Evolutionary conservation across 1,284 basidiomycete genomes (phyloP), one percentile per base, ranked within the genome.

Genomic region (Spongispora temasekensis): DNA sequence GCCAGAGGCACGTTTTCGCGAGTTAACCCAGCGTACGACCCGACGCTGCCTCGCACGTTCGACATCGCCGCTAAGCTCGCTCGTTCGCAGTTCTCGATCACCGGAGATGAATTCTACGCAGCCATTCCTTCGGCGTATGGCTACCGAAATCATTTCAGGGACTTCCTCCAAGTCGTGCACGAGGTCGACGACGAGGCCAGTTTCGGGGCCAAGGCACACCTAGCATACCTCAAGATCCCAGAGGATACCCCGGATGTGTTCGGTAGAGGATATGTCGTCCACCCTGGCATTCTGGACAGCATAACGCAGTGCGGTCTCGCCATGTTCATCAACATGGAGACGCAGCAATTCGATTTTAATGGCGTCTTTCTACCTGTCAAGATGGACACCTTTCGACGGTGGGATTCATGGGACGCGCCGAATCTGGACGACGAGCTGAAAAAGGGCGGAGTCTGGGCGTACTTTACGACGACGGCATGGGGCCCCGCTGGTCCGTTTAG

Each of bases 271-370:
- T 72, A 74, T 12, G 59, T 42, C 35, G 67, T 74, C 46, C 72
- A 74, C 53, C 71, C 71, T 2, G 71, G 71, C 57, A 59, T 72
- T 51, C 56, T 74, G 13, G 71, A 72, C 55, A 72, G 70, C n/a
- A 72, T 72, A 55, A 74, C 72, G 9, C 72, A 71, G 44, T 68
- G 70, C 27, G 71, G 72, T 60, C 69, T 74, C 7, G 67, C 65
- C 5, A 71, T 72, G 72, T 70, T 70, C 60, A 70, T 72, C 57
- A 70, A 68, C 25, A 72, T 72, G 69, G 61, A 67, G 37, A 72
- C 67, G 27, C 73, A 71, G 40, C 67, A 62, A 10, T 73, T 73
- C 40, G 70, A 74, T 51, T 71, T 73, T 56, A 70, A 67, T 6
- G 72, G 70, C 17, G 67, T 73, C n/a, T 69, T 73, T 31, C 65